phyloP scores from a whole-genome alignment of 495 filamentous ascomycete genomes.

The Hypoxylon intermedium region DNA sequence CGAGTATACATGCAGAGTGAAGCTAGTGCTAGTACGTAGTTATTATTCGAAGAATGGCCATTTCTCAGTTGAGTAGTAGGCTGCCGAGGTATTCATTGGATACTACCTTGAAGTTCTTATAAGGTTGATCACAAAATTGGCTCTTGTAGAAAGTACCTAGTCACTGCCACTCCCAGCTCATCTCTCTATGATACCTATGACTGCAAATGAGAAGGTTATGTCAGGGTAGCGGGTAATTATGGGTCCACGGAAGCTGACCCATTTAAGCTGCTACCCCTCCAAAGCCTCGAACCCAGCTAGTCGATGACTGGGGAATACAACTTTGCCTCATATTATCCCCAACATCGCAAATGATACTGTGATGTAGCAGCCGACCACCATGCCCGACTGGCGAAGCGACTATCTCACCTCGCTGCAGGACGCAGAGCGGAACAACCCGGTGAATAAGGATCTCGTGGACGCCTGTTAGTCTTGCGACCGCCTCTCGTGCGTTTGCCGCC shows the following conservation, averaged over 20 bases:
- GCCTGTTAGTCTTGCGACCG: constrained; percentile 48
- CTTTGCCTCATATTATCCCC: constrained; percentile 1
- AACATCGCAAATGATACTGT: constrained; percentile 29
- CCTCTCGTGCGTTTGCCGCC: constrained; percentile 1
- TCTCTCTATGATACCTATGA: too few species aligned
- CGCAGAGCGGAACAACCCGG: constrained; percentile 51
- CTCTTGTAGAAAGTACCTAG: too few species aligned
- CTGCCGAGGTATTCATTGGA: too few species aligned
- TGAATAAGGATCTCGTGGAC: constrained; percentile 54
- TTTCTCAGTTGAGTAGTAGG: too few species aligned
- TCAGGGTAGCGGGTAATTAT: constrained; percentile 19
- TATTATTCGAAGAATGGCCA: too few species aligned
- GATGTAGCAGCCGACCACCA: constrained; percentile 37
- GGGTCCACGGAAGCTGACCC: not conserved
- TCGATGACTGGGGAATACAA: too few species aligned
- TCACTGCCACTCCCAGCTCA: too few species aligned
- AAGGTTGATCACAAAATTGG: too few species aligned
- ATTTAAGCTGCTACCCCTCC: constrained; percentile 9
- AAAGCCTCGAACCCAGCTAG: constrained; percentile 5
- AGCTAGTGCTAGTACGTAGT: too few species aligned
- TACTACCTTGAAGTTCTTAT: too few species aligned
- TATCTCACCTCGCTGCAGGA: constrained; percentile 52
- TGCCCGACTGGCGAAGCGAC: constrained; percentile 57
- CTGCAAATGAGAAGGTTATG: too few species aligned
- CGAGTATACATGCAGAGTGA: too few species aligned